These are phyloP conservation scores for Suillus subaureus DNA, from an alignment of 768 basidiomycete species.

Conservation along the genomic window DNA sequence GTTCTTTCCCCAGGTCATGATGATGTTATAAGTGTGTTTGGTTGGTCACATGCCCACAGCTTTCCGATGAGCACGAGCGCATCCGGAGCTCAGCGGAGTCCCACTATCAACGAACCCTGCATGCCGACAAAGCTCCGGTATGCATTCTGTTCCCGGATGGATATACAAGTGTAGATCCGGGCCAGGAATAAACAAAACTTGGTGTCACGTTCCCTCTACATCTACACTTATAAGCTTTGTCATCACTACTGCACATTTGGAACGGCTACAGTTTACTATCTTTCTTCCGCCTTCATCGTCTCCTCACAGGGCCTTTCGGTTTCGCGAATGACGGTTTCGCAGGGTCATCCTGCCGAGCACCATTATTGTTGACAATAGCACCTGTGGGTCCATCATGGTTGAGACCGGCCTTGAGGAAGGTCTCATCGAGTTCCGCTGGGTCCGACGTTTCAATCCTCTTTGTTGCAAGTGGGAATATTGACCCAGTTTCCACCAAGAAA, in stretches of 20 bases:
- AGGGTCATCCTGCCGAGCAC: conserved; percentile 17
- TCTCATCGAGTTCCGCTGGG: conserved; percentile 68
- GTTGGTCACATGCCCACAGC: conserved; percentile 11
- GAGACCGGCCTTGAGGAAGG: conserved; percentile 62
- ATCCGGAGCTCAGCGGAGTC: conserved; percentile 30
- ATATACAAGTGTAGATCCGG: not conserved
- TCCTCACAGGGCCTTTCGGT: conserved; percentile 70
- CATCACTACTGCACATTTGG: not conserved
- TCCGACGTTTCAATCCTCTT: conserved; percentile 86
- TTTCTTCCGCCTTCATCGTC: conserved; percentile 32
- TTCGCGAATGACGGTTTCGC: conserved; percentile 59
- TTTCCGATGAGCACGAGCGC: not conserved
- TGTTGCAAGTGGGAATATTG: conserved; percentile 43
- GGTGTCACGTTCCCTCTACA: not conserved
- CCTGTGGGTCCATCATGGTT: conserved; percentile 29
- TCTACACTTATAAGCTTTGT: not conserved
- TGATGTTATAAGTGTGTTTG: conserved; percentile 1
- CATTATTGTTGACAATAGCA: conserved; percentile 14
- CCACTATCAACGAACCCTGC: not conserved
- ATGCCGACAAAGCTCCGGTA: not conserved
- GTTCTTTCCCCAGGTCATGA: not conserved
- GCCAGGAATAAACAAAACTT: not conserved
- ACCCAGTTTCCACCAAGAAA: conserved; percentile 46
- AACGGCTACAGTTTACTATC: not conserved
- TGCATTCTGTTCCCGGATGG: not conserved